These are phyloP conservation scores for Gaeumannomyces tritici DNA, from an alignment of 2,329 filamentous ascomycete species.

Conservation along the genomic window DNA sequence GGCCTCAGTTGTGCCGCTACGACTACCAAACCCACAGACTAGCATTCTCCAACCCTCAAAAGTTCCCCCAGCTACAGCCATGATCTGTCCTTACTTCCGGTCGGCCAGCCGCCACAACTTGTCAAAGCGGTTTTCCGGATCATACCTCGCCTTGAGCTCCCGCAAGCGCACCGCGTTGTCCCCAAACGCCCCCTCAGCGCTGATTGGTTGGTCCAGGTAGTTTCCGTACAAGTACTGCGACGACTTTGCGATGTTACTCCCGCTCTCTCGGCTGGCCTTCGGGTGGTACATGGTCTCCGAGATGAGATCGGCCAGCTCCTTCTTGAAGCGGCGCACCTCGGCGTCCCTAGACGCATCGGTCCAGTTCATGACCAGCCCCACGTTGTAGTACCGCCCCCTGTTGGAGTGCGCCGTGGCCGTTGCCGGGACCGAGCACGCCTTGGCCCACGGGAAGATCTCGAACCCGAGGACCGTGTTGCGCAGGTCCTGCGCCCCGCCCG, in stretches of 20 bases:
- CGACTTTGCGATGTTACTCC: neutral
- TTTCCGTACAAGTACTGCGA: neutral
- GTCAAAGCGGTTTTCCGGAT: neutral
- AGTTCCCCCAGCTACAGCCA: too few relatives aligned
- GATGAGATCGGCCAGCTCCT: neutral
- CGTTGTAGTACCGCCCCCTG: slow-evolving; percentile 3
- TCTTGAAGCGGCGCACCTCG: slow-evolving; percentile 1
- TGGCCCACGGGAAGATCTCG: neutral
- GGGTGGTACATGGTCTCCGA: neutral
- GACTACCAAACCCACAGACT: too few relatives aligned
- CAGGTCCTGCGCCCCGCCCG: neutral
- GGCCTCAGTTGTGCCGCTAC: too few relatives aligned
- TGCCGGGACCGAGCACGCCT: neutral
- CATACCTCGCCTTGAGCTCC: slow-evolving; percentile 1
- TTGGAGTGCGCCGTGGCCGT: neutral
- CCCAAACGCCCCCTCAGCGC: slow-evolving; percentile 3
- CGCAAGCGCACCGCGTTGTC: neutral
- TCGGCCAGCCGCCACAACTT: slow-evolving; percentile 2
- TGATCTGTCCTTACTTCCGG: neutral
- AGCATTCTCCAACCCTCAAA: too few relatives aligned
- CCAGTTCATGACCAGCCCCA: neutral
- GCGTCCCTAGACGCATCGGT: neutral
- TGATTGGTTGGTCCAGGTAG: neutral
- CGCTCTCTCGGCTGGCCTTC: too few relatives aligned
- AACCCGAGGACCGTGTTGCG: neutral